Percentiles rank a stretch among this genome's conserved stretches.
phyloP scores from a whole-genome alignment of 2,329 filamentous ascomycete genomes.

The Cladosporium sp. region DNA sequence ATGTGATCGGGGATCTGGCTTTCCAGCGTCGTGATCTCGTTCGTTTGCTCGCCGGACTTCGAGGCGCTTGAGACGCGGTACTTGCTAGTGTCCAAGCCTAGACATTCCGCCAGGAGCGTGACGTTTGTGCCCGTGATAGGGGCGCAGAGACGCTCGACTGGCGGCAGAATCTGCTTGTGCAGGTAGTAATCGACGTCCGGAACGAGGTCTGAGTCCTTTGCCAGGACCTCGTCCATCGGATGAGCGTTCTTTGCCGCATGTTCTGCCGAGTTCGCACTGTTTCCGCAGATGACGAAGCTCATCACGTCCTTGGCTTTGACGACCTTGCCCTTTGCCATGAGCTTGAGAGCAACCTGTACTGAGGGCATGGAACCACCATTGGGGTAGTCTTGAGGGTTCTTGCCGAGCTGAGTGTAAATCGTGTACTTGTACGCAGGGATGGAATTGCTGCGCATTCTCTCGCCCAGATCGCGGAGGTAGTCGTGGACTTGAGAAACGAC shows the following conservation, averaged over 20 bases:
- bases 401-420: constrained; percentile 96
- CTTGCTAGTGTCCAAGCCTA: constrained; percentile 83
- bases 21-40: constrained; percentile 82
- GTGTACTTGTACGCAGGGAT: constrained; percentile 84
- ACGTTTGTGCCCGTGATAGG: constrained; percentile 92
- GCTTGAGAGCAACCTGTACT: constrained; percentile 87
- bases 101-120: constrained; percentile 80
- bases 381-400: constrained; percentile 86
- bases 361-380: constrained; percentile 94
- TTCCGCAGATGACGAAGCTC: constrained; percentile 82
- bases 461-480: constrained; percentile 76
- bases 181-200: constrained; percentile 98
- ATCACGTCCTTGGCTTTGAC: constrained; percentile 94
- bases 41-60: constrained; percentile 48
- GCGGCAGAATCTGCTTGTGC: constrained; percentile 95
- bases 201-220: constrained; percentile 65
- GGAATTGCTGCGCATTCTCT: constrained; percentile 74
- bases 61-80: constrained; percentile 65
- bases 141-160: constrained; percentile 93
- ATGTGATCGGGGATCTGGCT: constrained; percentile 88
- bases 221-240: constrained; percentile 76
- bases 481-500: constrained; percentile 89
- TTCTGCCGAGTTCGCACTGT: constrained; percentile 56
- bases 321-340: constrained; percentile 77
- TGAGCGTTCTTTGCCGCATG: constrained; percentile 82